phyloP scores from a whole-genome alignment of 2,329 filamentous ascomycete genomes.

The Lecanoromycetidae sp. region DNA sequence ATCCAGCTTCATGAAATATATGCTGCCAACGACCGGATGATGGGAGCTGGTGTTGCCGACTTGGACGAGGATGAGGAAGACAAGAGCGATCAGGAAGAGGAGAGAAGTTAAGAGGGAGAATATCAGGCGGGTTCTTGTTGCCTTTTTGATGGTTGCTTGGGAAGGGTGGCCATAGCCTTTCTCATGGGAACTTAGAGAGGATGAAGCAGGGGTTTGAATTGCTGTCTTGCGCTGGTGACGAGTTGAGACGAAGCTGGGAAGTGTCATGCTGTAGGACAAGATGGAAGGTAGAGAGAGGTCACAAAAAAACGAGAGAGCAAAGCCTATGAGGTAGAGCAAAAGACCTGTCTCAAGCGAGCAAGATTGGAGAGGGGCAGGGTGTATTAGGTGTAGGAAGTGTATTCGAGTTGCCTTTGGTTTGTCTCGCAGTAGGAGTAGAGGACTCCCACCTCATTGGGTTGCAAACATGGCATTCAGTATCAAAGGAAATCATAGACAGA shows the following conservation, averaged over 20 bases:
- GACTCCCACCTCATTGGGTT: too few relatives aligned
- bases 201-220: background rate
- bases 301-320: background rate
- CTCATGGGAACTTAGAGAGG: background rate
- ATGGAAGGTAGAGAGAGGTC: background rate
- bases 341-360: too few relatives aligned
- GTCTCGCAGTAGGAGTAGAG: too few relatives aligned
- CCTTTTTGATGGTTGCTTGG: constrained; percentile 22
- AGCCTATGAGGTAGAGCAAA: background rate
- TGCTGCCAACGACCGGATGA: constrained; percentile 49
- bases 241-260: constrained; percentile 23
- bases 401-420: too few relatives aligned
- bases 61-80: constrained; percentile 71
- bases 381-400: too few relatives aligned
- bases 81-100: constrained; percentile 59
- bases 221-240: constrained; percentile 2
- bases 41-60: constrained; percentile 58
- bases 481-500: too few relatives aligned
- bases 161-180: constrained; percentile 21
- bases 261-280: constrained; percentile 18
- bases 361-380: background rate
- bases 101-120: constrained; percentile 54
- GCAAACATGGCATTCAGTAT: too few relatives aligned
- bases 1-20: constrained; percentile 77
- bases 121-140: constrained; percentile 32